A percentile compares a stretch with the other conserved stretches of the same genome.
Evolutionary conservation across 495 filamentous ascomycete genomes (phyloP).

Genomic region (Cenococcum geophilum): DNA sequence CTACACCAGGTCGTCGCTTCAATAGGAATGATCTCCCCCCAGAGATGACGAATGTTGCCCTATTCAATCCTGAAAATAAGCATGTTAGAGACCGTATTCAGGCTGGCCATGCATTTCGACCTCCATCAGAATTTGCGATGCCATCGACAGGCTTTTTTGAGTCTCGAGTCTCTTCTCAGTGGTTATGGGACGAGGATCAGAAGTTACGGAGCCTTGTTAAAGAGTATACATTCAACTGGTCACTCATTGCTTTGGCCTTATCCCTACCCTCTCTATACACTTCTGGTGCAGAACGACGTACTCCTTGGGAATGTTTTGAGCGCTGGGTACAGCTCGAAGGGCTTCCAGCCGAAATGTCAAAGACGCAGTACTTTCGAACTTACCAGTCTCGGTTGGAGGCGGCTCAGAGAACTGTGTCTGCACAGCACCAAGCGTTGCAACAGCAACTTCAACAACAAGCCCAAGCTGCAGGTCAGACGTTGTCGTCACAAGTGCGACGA

Average conservation of each 20-base stretch:
- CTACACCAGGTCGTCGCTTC: conserved; percentile 30
- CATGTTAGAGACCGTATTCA: conserved; percentile 83
- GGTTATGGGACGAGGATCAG: conserved; percentile 84
- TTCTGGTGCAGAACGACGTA: conserved; percentile 80
- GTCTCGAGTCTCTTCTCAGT: conserved; percentile 74
- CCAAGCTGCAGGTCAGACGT: conserved; percentile 51
- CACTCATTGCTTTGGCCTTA: conserved; percentile 75
- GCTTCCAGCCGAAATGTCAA: conserved; percentile 81
- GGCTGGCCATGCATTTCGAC: conserved; percentile 85
- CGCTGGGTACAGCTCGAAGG: conserved; percentile 89
- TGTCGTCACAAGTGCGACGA: conserved; percentile 54
- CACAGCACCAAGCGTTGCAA: conserved; percentile 54
- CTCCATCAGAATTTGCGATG: conserved; percentile 85
- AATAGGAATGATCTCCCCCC: conserved; percentile 50
- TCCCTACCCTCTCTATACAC: conserved; percentile 66
- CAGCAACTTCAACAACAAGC: conserved; percentile 54
- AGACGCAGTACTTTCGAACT: conserved; percentile 84
- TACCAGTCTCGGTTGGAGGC: conserved; percentile 76
- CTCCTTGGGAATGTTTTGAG: conserved; percentile 98
- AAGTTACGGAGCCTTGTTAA: conserved; percentile 76
- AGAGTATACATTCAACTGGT: conserved; percentile 96
- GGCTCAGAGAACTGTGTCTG: conserved; percentile 60
- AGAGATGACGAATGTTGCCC: conserved; percentile 69
- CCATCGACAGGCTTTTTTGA: conserved; percentile 87
- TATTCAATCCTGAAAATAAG: conserved; percentile 88